Evolutionary conservation across 257 asterid species (phyloP), one percentile per base, ranked within the genome.

Genomic region (Solanum chmielewskii): DNA sequence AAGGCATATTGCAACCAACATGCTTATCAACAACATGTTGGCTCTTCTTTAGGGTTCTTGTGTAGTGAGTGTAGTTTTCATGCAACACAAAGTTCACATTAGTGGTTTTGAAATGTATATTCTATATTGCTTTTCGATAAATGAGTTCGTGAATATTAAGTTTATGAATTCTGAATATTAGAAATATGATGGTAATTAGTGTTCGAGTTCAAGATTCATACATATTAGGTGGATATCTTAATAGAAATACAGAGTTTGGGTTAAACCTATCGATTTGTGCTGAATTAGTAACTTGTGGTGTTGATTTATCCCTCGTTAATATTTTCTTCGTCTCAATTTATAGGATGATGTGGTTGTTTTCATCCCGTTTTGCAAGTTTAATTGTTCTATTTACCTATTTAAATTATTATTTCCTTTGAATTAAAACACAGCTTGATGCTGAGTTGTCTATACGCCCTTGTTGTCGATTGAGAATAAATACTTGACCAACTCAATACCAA

Each of bases 1-100:
- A 96, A 92, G 89, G 96, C 99, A 27, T 93, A 92, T 49, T 96
- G 99, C 84, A 91, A 64, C 12, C 85, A 56, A 23, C 99, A 96
- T 91, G 91, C 86, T 35, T 86, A 89, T 52, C 93, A 66, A 84
- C 89, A 89, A 87, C 68, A 87, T 80, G 62, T 83, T 1, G 92
- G 37, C 31, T 64, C 73, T 64, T 64, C 73, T 25, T 64, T 29
- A 35, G 94, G 94, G 12, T 94, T 91, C 77, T 62, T 95, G 4
- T 94, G 99, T 83, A 88, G 60, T 49, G 15, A 88, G 71, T 96
- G 98, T 86, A 86, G 88, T 84, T 84, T 85, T 6, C 89, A 87
- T 35, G 87, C 83, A 86, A 29, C 16, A 85, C 78, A 93, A 73
- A 39, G 14, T 74, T 49, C 49, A 76, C 31, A 21, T 37, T 41